Conservation (phyloP, 129 eudicot genomes). For the Flaveria trinervia region DNA sequence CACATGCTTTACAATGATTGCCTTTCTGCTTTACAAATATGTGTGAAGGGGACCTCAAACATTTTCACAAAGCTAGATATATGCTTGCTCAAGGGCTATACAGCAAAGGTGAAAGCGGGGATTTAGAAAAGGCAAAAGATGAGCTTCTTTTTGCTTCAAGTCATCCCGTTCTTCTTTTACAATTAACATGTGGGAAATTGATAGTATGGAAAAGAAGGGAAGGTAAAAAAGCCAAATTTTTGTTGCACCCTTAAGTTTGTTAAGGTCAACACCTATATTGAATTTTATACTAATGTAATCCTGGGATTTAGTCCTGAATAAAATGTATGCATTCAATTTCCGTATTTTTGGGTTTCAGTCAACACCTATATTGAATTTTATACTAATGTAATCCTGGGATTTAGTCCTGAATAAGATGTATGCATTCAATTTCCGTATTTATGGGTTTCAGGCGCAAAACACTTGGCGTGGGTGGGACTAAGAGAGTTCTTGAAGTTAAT, state of each 20-base stretch:
- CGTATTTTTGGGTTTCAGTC: background rate
- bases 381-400: conserved; percentile 12
- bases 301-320: conserved; percentile 6
- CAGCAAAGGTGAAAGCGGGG: conserved; percentile 65
- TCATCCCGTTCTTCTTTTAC: conserved; percentile 96
- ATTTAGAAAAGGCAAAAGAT: conserved; percentile 86
- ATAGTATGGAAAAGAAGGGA: conserved; percentile 89
- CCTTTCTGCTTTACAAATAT: conserved; percentile 79
- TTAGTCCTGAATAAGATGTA: conserved; percentile 5
- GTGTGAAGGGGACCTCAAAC: conserved; percentile 98
- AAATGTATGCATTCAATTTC: background rate
- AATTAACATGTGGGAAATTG: conserved; percentile 98
- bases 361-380: background rate
- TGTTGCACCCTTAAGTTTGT: background rate
- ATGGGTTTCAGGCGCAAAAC: conserved; percentile 76
- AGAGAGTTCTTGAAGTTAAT: conserved; percentile 84
- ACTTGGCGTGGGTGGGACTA: conserved; percentile 66
- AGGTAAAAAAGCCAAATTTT: conserved; percentile 50
- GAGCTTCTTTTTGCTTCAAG: conserved; percentile 96
- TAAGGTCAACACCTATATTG: background rate
- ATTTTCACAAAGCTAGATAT: conserved; percentile 95
- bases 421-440: background rate
- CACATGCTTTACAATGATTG: conserved; percentile 79
- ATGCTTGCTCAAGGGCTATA: conserved; percentile 98
- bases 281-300: conserved; percentile 14